Base-by-base conservation (phyloP, 176 grass and related monocot species). In the Dactylis glomerata region DNA sequence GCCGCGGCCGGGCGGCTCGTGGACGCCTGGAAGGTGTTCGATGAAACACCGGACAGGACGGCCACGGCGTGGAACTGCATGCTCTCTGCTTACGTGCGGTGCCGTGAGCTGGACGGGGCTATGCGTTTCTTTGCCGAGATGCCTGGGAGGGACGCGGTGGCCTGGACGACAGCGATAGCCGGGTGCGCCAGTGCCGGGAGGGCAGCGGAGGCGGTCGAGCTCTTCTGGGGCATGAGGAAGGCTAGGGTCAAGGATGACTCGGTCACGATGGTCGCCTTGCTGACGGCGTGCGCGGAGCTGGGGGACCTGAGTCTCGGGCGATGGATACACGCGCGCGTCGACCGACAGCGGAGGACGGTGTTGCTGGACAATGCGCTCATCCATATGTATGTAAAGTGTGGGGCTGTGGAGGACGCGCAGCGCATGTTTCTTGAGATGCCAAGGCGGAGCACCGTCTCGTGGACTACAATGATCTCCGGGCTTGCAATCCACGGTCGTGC, bases 401-500 rank as follows among this genome's bases (percentile, higher is more conserved):
- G 90, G 6, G 84, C 62, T 8, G 41, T 97, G 30, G 86, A 93
- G 17, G 91, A 89, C 13, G 88, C 90, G 1, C 44, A 33, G 41
- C 41, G 71, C 44, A n/a, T 94, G 81, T 94, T 93, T 80, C 65
- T 41, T 33, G 49, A 63, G 45, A 97, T 97, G 88, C 83, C 69
- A 22, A 73, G 52, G 55, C 41, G 88, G 86, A 87, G 45, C 55
- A 93, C 92, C 54, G 55, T 87, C 70, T 89, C 92, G 11, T 97
- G 92, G 90, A 97, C 87, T 13, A 94, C 86, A 30, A 89, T 94
- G 80, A 97, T 97, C 33, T 87, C 77, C 0, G 95, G 95, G 67
- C 88, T 94, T 20, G 88, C 88, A 0, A 61, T 75, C 11, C 88
- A 91, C 75, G 88, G 92, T 22, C 80, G 68, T 33, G 37, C 84